Evolutionary conservation across 2,329 filamentous ascomycete genomes (phyloP).

Genomic region (Cordyceps militaris): DNA sequence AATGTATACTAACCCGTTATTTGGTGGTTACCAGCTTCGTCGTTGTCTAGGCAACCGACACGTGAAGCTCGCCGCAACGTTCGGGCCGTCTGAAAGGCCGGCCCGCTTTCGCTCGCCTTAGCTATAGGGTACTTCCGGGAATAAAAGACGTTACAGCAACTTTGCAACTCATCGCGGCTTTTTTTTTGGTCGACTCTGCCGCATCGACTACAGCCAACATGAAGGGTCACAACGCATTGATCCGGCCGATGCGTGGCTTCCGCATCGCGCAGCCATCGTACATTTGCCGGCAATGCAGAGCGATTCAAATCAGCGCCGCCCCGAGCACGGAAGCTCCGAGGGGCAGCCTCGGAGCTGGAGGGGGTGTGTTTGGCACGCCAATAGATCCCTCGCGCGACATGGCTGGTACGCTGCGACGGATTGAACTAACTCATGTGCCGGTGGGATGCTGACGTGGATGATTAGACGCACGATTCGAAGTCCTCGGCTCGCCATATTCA

Average conservation of each 20-base stretch:
- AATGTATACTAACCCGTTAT: background rate
- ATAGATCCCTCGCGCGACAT: conserved; percentile 39
- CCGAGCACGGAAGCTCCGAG: conserved; percentile 50
- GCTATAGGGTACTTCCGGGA: conserved; percentile 7
- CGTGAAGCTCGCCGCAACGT: background rate
- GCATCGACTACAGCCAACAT: conserved; percentile 18
- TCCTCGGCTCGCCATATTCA: conserved; percentile 85
- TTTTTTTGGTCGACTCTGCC: background rate
- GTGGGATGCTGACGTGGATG: background rate
- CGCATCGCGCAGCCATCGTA: conserved; percentile 26
- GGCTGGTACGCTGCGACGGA: conserved; percentile 35
- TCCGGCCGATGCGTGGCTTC: conserved; percentile 28
- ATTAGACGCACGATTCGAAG: conserved; percentile 87
- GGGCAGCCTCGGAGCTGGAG: conserved; percentile 24
- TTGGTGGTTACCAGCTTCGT: background rate
- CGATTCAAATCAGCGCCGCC: conserved; percentile 56
- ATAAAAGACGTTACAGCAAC: conserved; percentile 5
- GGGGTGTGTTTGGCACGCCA: conserved; percentile 50
- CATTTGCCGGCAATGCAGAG: conserved; percentile 49
- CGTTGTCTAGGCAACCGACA: conserved; percentile 10
- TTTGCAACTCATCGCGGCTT: background rate
- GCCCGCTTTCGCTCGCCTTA: conserved; percentile 3
- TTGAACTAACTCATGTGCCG: background rate
- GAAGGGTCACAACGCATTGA: conserved; percentile 36
- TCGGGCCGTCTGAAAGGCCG: conserved; percentile 12